Percentiles rank a stretch among this genome's conserved stretches.
These are phyloP conservation scores for Penicillium sumatraense DNA, from an alignment of 2,329 filamentous ascomycete species.

Conservation along the genomic window DNA sequence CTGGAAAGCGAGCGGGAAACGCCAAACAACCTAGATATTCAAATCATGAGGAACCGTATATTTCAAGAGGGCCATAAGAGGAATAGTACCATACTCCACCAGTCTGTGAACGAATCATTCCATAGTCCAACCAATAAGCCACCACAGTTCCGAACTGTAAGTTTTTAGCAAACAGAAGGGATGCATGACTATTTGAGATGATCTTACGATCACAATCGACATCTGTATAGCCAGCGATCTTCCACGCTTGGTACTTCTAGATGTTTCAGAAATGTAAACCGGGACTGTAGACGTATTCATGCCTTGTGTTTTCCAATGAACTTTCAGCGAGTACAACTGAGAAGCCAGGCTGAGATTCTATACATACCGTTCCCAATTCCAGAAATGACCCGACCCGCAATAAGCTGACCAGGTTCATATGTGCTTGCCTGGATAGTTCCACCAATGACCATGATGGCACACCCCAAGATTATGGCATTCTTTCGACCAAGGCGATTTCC, in stretches of 20 bases:
- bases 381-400: constrained; percentile 52
- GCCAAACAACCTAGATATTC: constrained; percentile 1
- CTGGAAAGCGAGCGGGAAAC: constrained; percentile 1
- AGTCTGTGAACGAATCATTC: not conserved
- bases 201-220: not conserved
- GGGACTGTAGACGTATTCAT: constrained; percentile 11
- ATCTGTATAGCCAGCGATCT: not conserved
- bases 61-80: not conserved
- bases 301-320: not conserved
- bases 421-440: constrained; percentile 53
- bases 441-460: constrained; percentile 44
- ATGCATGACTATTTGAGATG: not conserved
- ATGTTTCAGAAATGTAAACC: constrained; percentile 8
- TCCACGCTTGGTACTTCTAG: not conserved
- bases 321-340: not conserved
- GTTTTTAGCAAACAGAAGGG: not conserved
- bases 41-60: not conserved
- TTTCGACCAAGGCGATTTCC: constrained; percentile 6
- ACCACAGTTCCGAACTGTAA: constrained; percentile 1
- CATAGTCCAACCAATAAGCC: not conserved
- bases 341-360: not conserved
- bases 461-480: not conserved
- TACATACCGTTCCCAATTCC: constrained; percentile 52
- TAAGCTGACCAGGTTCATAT: constrained; percentile 51
- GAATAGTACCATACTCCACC: not conserved